Evolutionary conservation across 306 rosid genomes (phyloP), one percentile per base, ranked within the genome.

Genomic region (Inga oerstediana): DNA sequence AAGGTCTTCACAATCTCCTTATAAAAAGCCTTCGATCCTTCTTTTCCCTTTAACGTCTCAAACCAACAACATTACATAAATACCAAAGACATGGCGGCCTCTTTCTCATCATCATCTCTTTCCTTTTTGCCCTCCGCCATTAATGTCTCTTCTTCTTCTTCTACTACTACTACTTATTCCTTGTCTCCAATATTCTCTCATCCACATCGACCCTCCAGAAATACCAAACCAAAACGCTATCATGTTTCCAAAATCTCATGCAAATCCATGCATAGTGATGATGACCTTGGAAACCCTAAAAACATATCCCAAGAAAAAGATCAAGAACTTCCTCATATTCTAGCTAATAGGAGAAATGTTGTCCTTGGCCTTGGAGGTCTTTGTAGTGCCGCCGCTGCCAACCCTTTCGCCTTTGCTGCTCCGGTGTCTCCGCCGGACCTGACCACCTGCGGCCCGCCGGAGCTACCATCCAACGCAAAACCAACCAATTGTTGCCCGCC

Each of bases 401-500:
- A 74, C 68, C 84, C 90, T 8, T 83, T 89, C 3, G 93, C 94
- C 75, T 27, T 87, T 4, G 95, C 97, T 0, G 86, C 91, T 45
- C 95, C 97, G 0, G 45, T 94, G 7, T 41, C 75, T 0, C 88
- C 91, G 0, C 98, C 95, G 0, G 90, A 94, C 30, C 64, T 91
- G 0, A 58, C 75, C n/a, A 75, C 74, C 1, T 94, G 98, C 24
- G 94, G 93, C 5, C 58, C 89, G 5, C 81, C 93, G 0, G 94
- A 93, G 51, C 79, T 89, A 24, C 92, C 98, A 0, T 1, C 5
- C 0, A 88, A 89, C 2, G 90, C 65, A 4, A 22, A 58, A 0
- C 75, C 86, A 14, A 81, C 75, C n/a, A 80, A 90, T 30, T 94
- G 98, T 76, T 94, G 98, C 72, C 98, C 98, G 2, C 97, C 95